phyloP scores from a whole-genome alignment of 352 stramenopile species.

The Phytopythium vexans region DNA sequence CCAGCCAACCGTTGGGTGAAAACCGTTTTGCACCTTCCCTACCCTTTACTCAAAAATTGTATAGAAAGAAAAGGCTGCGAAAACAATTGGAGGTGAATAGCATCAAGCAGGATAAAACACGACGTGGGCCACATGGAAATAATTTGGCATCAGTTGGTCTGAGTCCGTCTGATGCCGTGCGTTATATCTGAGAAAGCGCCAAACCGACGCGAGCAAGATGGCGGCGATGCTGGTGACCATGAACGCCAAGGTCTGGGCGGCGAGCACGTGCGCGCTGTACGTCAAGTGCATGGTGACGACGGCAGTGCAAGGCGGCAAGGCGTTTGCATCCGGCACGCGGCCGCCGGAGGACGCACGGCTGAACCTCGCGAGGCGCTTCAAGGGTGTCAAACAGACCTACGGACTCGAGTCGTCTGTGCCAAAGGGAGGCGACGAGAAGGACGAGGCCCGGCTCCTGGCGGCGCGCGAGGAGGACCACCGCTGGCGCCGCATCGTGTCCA shows the following conservation, averaged over 20 bases:
- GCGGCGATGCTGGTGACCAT: constrained; percentile 7
- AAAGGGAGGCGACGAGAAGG: not conserved
- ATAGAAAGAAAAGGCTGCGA: not conserved
- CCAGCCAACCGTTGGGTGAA: not conserved
- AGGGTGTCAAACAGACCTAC: constrained; percentile 23
- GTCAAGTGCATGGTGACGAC: constrained; percentile 30
- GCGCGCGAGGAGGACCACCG: constrained; percentile 27
- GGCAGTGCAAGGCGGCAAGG: constrained; percentile 28
- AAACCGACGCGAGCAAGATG: not conserved
- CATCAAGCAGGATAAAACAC: not conserved
- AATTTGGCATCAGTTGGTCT: too few species aligned
- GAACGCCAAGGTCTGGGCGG: constrained; percentile 23
- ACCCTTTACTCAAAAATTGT: constrained; percentile 19
- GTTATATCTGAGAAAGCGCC: not conserved
- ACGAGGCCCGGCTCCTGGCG: constrained; percentile 10
- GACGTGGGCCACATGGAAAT: too few species aligned
- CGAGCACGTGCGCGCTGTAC: constrained; percentile 12
- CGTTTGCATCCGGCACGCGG: constrained; percentile 21
- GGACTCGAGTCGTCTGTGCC: constrained; percentile 5
- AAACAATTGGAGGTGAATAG: not conserved
- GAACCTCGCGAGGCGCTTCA: constrained; percentile 2
- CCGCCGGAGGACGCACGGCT: constrained; percentile 24
- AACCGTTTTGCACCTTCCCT: too few species aligned
- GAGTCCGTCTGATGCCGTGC: too few species aligned
- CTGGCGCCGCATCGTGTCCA: constrained; percentile 46